Percentiles rank a stretch among this genome's conserved stretches.
Conservation (phyloP, 2,329 filamentous ascomycete species). For the Curvularia hawaiiensis region DNA sequence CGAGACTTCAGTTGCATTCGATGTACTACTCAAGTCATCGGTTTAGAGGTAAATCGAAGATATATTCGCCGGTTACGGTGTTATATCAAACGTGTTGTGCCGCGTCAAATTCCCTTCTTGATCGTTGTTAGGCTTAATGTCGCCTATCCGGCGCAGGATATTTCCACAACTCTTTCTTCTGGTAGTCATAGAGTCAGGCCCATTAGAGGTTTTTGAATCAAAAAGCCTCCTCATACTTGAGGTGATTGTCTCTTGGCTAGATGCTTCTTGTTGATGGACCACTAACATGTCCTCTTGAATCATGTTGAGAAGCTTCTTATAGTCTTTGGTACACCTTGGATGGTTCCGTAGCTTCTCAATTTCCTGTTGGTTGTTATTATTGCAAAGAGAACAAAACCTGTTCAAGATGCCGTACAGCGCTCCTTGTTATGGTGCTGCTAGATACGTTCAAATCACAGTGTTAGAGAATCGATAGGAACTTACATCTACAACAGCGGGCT, state of each 20-base stretch:
- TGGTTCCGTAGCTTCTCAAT: conserved; percentile 1
- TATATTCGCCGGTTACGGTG: neutral
- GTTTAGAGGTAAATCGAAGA: neutral
- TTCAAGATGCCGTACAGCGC: neutral
- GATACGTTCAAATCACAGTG: neutral
- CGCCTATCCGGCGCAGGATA: neutral
- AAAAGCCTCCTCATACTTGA: neutral
- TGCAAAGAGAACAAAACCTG: neutral
- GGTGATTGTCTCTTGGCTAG: neutral
- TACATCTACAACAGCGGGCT: conserved; percentile 3
- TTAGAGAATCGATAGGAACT: neutral
- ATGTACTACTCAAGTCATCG: neutral
- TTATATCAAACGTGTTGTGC: neutral
- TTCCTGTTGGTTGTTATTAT: neutral
- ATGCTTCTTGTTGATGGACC: neutral
- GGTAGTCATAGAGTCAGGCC: neutral
- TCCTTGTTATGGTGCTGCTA: neutral
- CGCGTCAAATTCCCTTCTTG: neutral
- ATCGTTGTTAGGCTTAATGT: neutral
- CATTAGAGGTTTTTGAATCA: neutral
- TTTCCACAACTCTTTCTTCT: conserved; percentile 9
- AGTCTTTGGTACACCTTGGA: neutral
- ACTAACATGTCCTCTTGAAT: conserved; percentile 9
- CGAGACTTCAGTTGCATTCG: neutral
- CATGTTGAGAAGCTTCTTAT: neutral